Base-by-base conservation (phyloP, 495 filamentous ascomycete genomes). In the Aspergillus cavernicola region DNA sequence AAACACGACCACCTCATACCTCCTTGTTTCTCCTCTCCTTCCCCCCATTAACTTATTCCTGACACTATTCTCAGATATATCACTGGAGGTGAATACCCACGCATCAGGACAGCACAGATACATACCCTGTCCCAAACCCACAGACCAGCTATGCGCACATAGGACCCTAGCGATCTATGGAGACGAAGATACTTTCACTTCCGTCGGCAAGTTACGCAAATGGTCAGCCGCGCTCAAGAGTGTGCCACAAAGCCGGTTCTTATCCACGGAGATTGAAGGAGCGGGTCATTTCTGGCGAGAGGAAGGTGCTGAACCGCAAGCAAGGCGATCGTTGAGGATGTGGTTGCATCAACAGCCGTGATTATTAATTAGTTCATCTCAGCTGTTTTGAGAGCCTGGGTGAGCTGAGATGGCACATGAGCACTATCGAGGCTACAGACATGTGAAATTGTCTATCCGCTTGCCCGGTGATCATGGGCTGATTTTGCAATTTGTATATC, bases 201-300 rank as follows among this genome's bases (percentile, higher is more conserved):
- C 86, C 8, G 74, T 73, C 12, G 80, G 69, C 44, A 91, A 84
- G 66, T 71, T 92, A 57, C 75, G 79, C 19, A 67, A 73, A 26
- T 97, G 93, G 93, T 81, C 78, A 19, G 72, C 77, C 41, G 80
- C 77, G 51, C 69, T 95, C 53, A 53, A 64, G 5, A 57, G 55
- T 7, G 59, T 57, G 29, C 62, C 67, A 16, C 55, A 57, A 22
- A 75, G 72, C 59, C 56, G 55, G 28, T 86, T 85, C 50, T 64
- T 66, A 6, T 73, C 67, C 49, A 70, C 76, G 24, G 82, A 88
- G 60, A 77, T 95, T 38, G 65, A 69, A 16, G 80, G 80, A 5
- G 91, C 86, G 8, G 89, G 87, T 3, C 91, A 96, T 69, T 95
- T 96, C 60, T 96, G 90, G 89, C 64, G 73, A 19, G 87, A 92